phyloP scores from a whole-genome alignment of 371 early-diverging fungal species.

The Mortierella sp. region DNA sequence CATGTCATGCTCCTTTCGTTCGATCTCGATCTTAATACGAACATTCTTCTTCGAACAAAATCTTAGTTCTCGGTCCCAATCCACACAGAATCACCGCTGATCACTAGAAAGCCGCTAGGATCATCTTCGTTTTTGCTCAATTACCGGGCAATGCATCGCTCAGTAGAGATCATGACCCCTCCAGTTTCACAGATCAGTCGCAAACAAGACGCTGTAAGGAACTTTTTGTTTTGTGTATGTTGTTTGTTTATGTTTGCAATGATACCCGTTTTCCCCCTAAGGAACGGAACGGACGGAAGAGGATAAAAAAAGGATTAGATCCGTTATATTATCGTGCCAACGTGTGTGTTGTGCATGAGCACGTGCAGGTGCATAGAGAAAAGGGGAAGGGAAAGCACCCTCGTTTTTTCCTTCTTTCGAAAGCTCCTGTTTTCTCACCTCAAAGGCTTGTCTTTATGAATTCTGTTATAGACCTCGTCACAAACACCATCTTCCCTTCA shows the following conservation, averaged over 20 bases:
- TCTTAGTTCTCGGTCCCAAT: conserved; percentile 50
- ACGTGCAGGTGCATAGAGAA: background rate
- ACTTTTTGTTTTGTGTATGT: background rate
- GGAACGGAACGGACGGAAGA: conserved; percentile 7
- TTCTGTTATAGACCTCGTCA: conserved; percentile 4
- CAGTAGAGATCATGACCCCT: conserved; percentile 55
- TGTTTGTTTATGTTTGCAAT: conserved; percentile 8
- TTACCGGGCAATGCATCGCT: conserved; percentile 43
- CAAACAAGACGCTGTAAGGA: conserved; percentile 19
- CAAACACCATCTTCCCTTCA: conserved; percentile 6
- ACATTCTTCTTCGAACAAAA: background rate
- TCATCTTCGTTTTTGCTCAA: conserved; percentile 49
- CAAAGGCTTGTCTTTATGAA: background rate
- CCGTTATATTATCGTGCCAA: conserved; percentile 11
- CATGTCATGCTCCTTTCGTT: no score
- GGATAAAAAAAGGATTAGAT: background rate
- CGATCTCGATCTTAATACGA: no score
- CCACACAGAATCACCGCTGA: conserved; percentile 43
- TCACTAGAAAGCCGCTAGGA: conserved; percentile 35
- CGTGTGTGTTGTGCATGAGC: no score
- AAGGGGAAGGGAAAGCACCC: no score
- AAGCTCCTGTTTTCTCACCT: background rate
- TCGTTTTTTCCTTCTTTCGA: no score
- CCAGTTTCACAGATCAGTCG: conserved; percentile 1
- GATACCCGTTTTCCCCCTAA: background rate